phyloP scores from a whole-genome alignment of 108 stramenopile genomes.

The Cylindrotheca closterium region DNA sequence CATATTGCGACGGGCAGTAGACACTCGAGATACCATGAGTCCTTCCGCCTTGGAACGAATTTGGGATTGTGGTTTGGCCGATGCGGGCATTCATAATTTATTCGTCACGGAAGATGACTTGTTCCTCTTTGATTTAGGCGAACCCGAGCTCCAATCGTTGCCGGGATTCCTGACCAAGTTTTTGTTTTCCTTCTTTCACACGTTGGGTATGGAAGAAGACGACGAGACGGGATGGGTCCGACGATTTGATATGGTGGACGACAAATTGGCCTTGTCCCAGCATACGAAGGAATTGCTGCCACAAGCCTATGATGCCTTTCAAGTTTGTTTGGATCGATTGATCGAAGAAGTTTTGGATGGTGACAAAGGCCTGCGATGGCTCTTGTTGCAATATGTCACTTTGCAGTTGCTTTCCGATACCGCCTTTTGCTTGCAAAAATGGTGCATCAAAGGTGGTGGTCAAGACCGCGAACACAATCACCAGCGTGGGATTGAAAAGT shows the following conservation, averaged over 20 bases:
- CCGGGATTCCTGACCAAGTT: slow-evolving; percentile 81
- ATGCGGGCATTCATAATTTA: slow-evolving; percentile 82
- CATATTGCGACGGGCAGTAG: slow-evolving; percentile 25
- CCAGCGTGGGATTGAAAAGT: slow-evolving; percentile 45
- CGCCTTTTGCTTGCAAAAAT: slow-evolving; percentile 66
- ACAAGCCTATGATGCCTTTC: slow-evolving; percentile 58
- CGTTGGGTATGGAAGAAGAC: slow-evolving; percentile 78
- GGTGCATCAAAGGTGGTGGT: slow-evolving; percentile 69
- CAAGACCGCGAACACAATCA: slow-evolving; percentile 41
- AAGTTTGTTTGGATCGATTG: slow-evolving; percentile 52
- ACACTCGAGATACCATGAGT: slow-evolving; percentile 18
- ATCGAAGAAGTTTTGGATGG: slow-evolving; percentile 66
- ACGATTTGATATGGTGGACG: slow-evolving; percentile 47
- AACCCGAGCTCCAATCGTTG: slow-evolving; percentile 55
- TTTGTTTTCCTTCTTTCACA: slow-evolving; percentile 70
- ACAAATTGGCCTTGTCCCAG: slow-evolving; percentile 48
- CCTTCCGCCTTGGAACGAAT: slow-evolving; percentile 48
- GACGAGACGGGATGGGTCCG: slow-evolving; percentile 63
- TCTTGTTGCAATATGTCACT: slow-evolving; percentile 60
- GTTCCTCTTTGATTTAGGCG: slow-evolving; percentile 78
- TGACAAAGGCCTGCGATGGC: slow-evolving; percentile 51
- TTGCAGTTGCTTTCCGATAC: slow-evolving; percentile 70
- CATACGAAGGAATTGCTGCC: slow-evolving; percentile 56
- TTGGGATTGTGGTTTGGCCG: slow-evolving; percentile 78
- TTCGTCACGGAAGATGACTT: slow-evolving; percentile 53